phyloP scores from a whole-genome alignment of 257 asterid species.

The Rhazya stricta region DNA sequence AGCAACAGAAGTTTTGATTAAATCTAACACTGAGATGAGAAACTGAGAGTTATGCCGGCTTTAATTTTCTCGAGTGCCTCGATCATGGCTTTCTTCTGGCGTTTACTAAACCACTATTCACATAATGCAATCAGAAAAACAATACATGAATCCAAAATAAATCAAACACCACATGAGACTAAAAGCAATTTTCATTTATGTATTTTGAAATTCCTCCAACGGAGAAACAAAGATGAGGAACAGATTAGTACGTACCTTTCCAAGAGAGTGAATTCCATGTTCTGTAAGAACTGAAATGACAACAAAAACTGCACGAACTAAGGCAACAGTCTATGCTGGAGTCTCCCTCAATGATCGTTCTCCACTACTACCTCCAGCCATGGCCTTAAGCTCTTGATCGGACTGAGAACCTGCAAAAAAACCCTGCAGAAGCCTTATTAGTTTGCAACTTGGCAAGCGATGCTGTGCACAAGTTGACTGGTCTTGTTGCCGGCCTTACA shows the following conservation, averaged over 20 bases:
- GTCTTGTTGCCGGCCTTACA: too few relatives aligned
- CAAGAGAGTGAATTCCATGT: constrained; percentile 60
- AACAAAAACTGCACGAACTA: constrained; percentile 55
- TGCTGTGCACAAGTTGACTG: too few relatives aligned
- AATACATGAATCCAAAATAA: not conserved
- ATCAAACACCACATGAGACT: too few relatives aligned
- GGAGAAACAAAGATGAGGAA: not conserved
- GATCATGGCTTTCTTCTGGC: constrained; percentile 50
- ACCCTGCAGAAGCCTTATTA: too few relatives aligned
- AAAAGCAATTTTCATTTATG: too few relatives aligned
- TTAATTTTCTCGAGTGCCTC: constrained; percentile 70
- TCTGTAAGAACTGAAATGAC: constrained; percentile 53
- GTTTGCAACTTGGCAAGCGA: too few relatives aligned
- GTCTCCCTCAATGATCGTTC: constrained; percentile 62
- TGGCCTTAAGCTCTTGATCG: too few relatives aligned
- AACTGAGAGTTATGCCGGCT: constrained; percentile 30
- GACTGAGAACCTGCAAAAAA: too few relatives aligned
- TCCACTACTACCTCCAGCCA: constrained; percentile 10
- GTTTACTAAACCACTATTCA: constrained; percentile 51
- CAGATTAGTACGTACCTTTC: constrained; percentile 41
- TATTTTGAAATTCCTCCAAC: too few relatives aligned
- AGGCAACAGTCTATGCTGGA: constrained; percentile 81
- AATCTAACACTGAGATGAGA: not conserved
- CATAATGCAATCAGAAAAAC: not conserved
- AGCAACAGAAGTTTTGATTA: too few relatives aligned